Evolutionary conservation across 2,329 filamentous ascomycete genomes (phyloP).

Genomic region (Trichoderma sp.): DNA sequence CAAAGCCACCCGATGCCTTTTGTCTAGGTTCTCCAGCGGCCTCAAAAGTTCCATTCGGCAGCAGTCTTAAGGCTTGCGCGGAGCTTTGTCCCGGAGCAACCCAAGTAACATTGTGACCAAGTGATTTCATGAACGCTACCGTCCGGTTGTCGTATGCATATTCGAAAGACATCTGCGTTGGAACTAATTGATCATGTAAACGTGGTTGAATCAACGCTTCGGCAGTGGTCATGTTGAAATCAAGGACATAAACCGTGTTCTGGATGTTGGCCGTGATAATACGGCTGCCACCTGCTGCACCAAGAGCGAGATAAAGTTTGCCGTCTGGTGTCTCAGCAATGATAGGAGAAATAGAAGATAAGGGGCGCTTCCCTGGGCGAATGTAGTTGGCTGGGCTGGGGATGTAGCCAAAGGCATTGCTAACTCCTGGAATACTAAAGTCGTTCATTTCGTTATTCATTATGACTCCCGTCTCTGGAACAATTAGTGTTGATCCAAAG

Average conservation of each 20-base stretch:
- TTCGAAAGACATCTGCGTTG: slow-evolving; percentile 67
- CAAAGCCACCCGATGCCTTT: slow-evolving; percentile 65
- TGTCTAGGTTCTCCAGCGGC: slow-evolving; percentile 82
- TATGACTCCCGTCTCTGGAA: slow-evolving; percentile 78
- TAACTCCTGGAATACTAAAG: slow-evolving; percentile 70
- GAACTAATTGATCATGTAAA: slow-evolving; percentile 79
- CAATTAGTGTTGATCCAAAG: slow-evolving; percentile 72
- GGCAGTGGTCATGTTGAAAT: slow-evolving; percentile 57
- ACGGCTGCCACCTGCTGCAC: slow-evolving; percentile 76
- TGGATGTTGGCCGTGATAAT: slow-evolving; percentile 85
- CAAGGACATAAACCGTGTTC: slow-evolving; percentile 70
- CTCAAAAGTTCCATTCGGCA: slow-evolving; percentile 67
- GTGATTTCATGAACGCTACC: slow-evolving; percentile 59
- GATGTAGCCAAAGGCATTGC: slow-evolving; percentile 74
- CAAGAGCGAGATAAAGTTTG: slow-evolving; percentile 67
- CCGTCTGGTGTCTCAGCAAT: slow-evolving; percentile 72
- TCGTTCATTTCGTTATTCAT: slow-evolving; percentile 66
- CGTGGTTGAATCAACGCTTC: slow-evolving; percentile 66
- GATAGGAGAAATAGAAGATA: slow-evolving; percentile 72
- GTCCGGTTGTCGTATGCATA: slow-evolving; percentile 67
- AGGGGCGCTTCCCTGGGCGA: slow-evolving; percentile 70
- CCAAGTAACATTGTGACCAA: slow-evolving; percentile 75
- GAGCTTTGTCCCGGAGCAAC: slow-evolving; percentile 62
- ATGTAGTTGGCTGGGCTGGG: slow-evolving; percentile 74
- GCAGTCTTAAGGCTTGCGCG: slow-evolving; percentile 67